phyloP scores from a whole-genome alignment of 352 stramenopile species.

The Pythium rhizo-oryzae region DNA sequence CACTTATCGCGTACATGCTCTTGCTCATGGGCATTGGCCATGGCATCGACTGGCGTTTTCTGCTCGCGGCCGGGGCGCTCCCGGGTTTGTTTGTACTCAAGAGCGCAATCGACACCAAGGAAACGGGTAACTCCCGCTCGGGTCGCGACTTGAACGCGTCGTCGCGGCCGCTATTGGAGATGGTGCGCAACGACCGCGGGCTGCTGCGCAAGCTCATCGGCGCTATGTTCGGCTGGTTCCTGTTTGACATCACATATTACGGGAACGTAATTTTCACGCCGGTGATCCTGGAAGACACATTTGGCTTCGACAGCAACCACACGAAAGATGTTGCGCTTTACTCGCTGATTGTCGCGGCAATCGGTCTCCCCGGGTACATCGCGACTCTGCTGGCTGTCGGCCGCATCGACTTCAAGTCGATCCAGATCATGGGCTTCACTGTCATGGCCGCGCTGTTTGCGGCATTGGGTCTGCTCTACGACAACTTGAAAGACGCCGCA shows the following conservation, averaged over 20 bases:
- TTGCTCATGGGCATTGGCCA: slow-evolving; percentile 38
- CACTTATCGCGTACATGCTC: slow-evolving; percentile 66
- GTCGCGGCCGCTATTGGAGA: slow-evolving; percentile 32
- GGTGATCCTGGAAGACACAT: slow-evolving; percentile 77
- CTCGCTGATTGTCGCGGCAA: slow-evolving; percentile 67
- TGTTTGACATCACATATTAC: slow-evolving; percentile 93
- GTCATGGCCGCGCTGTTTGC: slow-evolving; percentile 75
- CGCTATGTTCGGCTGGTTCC: slow-evolving; percentile 88
- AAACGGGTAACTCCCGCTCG: slow-evolving; percentile 21
- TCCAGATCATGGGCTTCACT: slow-evolving; percentile 83
- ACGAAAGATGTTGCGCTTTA: slow-evolving; percentile 60
- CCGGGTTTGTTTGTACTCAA: slow-evolving; percentile 62
- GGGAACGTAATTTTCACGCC: slow-evolving; percentile 90
- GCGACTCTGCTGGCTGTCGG: slow-evolving; percentile 66
- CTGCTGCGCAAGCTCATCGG: slow-evolving; percentile 71
- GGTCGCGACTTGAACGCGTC: slow-evolving; percentile 9
- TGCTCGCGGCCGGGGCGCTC: slow-evolving; percentile 58
- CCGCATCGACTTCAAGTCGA: slow-evolving; percentile 68
- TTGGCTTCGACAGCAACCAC: slow-evolving; percentile 58
- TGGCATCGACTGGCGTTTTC: slow-evolving; percentile 50
- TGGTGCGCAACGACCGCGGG: slow-evolving; percentile 32
- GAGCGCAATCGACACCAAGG: slow-evolving; percentile 49
- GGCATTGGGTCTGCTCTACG: slow-evolving; percentile 54
- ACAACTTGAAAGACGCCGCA: slow-evolving; percentile 44
- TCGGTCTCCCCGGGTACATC: slow-evolving; percentile 76